Conservation (phyloP, 2,329 filamentous ascomycete genomes). For the Fusarium gaditjirri region DNA sequence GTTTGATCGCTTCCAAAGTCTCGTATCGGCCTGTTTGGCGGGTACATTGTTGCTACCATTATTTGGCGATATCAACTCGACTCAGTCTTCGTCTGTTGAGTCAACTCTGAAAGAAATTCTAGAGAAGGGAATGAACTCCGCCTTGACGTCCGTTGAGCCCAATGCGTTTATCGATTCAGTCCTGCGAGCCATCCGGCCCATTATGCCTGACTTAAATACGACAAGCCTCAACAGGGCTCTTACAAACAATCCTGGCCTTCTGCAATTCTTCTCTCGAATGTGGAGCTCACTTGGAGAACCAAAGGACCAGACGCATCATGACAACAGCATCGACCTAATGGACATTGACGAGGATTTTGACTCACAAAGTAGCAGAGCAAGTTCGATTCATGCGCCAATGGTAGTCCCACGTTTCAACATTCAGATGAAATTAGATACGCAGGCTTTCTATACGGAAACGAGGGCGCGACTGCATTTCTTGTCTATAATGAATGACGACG, state of each 20-base stretch:
- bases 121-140: constrained; percentile 53
- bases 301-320: constrained; percentile 40
- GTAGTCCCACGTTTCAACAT: constrained; percentile 60
- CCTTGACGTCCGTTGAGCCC: constrained; percentile 58
- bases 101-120: constrained; percentile 54
- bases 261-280: constrained; percentile 57
- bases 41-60: constrained; percentile 60
- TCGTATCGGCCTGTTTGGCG: constrained; percentile 60
- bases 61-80: constrained; percentile 58
- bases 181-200: constrained; percentile 56
- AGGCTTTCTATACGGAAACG: constrained; percentile 61
- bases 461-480: constrained; percentile 59
- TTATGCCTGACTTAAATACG: constrained; percentile 58
- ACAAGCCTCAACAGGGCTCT: constrained; percentile 52
- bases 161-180: constrained; percentile 58
- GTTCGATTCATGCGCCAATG: constrained; percentile 49
- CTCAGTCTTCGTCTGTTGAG: constrained; percentile 61
- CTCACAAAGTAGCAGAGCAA: constrained; percentile 65
- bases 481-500: constrained; percentile 54
- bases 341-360: constrained; percentile 74
- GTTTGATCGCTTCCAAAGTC: constrained; percentile 62
- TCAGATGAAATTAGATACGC: constrained; percentile 54
- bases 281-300: constrained; percentile 43
- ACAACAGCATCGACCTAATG: constrained; percentile 65
- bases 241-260: constrained; percentile 53